Evolutionary conservation across 352 stramenopile species (phyloP), one percentile per base, ranked within the genome.

Genomic region (Elongisporangium undulatum): DNA sequence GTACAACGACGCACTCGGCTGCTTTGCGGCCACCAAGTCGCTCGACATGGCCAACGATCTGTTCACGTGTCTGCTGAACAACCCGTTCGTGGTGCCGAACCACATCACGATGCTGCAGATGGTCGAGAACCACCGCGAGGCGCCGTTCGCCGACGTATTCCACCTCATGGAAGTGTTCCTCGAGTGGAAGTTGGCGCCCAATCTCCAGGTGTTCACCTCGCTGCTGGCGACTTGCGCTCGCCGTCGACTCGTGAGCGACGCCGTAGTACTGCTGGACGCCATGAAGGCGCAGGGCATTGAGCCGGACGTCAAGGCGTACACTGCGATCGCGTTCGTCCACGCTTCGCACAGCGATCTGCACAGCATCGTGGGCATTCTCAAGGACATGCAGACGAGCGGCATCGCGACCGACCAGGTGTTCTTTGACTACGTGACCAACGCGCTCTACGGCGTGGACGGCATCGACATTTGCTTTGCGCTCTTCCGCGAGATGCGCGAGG

Each of bases 91-190:
- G 10, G 45, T 58, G 21, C 83, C 81, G 0, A 74, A 90, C 56
- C 72, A 84, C 59, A 80, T 89, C 51, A 93, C 83, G 56, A 93
- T 93, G 81, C 61, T 90, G 22, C 74, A 87, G 58, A 81, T 91
- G 68, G 83, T 91, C 19, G 77, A 90, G 55, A 90, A 78, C 45
- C 75, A 93, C 53, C 69, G 74, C 20, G 65, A 85, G 2, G 75
- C 76, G 17, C 66, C 83, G 13, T 77, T 90, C 34, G 64, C 74
- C 12, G 79, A 93, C 12, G 56, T 93, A 49, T 90, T 89, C 56
- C 50, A 74, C 24, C 68, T 91, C 41, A 86, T 93, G 78, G 75
- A 91, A 49, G 53, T 76, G 16, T 90, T 93, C 54, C 67, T 93
- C 7, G 74, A 89, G 38, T 72, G 75, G 56, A 63, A 75, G 1